Evolutionary conservation across 1,284 basidiomycete genomes (phyloP), one percentile per base, ranked within the genome.

Genomic region (Inonotus hispidus): DNA sequence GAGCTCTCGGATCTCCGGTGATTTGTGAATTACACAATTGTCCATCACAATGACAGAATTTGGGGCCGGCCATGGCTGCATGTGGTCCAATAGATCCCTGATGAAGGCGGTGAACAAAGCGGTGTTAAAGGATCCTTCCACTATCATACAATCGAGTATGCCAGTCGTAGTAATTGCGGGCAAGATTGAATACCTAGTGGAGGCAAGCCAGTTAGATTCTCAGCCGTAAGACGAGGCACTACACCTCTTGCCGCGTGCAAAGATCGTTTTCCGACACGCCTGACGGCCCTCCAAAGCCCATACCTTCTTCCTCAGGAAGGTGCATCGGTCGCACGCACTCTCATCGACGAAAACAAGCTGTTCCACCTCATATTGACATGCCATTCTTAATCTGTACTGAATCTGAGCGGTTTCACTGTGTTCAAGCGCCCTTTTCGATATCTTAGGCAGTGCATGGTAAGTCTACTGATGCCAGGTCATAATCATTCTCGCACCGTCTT

Each of bases 261-360:
- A 75, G 56, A 70, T 71, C 45, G 67, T 68, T 53, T 68, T 66
- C 4, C 65, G 49, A 8, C 63, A 62, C 32, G 71, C 71, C 13
- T 69, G 64, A 4, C 59, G 41, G 2, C 73, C 72, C 16, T 21
- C 53, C 2, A 66, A 59, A 35, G 73, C 69, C 73, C 73, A 74
- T 10, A 66, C 74, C 58, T 53, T 67, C 16, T 53, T 58, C 13
- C 68, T 64, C 41, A 65, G 63, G 5, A 66, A 59, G 19, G 71
- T 73, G 10, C 65, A 56, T 5, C 68, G 64, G 50, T 74, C 70
- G 56, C 66, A 68, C 8, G 68, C 58, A 60, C 67, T 69, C 60
- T 75, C 71, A 63, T 75, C 73, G 10, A 71, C 71, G 61, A 75
- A 75, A 7, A 75, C 69, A 2, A 74, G 66, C 35, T 76, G 73